phyloP scores from a whole-genome alignment of 208 protist species.

The Acanthamoeba sp. region DNA sequence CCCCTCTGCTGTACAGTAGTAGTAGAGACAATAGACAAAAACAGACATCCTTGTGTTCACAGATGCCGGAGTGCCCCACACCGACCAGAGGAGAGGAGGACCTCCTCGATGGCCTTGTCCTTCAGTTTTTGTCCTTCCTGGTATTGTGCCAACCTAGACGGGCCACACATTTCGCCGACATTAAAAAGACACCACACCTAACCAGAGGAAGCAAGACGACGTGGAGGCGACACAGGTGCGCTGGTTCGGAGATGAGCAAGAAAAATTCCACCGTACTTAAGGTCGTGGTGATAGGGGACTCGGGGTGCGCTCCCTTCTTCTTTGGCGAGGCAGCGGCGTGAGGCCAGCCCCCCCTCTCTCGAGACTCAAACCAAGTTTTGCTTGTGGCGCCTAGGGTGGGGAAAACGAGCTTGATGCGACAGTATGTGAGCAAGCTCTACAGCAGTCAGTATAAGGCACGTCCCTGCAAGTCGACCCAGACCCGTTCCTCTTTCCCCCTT shows the following conservation, averaged over 20 bases:
- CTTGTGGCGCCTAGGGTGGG: neutral
- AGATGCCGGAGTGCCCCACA: too few species aligned
- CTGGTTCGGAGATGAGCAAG: neutral
- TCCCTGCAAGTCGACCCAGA: neutral
- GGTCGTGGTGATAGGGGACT: constrained; percentile 33
- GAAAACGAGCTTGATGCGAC: constrained; percentile 23
- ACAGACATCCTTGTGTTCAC: too few species aligned
- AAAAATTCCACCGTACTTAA: neutral
- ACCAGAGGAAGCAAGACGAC: too few species aligned
- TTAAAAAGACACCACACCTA: too few species aligned
- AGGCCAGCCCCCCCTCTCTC: neutral
- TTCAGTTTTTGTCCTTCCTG: too few species aligned
- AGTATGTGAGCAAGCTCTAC: neutral
- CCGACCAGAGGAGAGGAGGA: too few species aligned
- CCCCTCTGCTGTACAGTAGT: too few species aligned
- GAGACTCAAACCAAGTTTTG: too few species aligned
- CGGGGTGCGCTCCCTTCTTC: neutral
- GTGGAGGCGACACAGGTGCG: neutral
- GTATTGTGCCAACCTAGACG: too few species aligned
- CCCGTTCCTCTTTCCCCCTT: neutral
- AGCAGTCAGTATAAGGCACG: constrained; percentile 17
- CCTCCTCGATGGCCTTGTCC: too few species aligned
- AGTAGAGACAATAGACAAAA: too few species aligned
- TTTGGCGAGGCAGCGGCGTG: neutral
- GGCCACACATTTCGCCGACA: too few species aligned